Evolutionary conservation across 208 protist genomes (phyloP), one percentile per base, ranked within the genome.

Genomic region (Leishmania aethiopica): DNA sequence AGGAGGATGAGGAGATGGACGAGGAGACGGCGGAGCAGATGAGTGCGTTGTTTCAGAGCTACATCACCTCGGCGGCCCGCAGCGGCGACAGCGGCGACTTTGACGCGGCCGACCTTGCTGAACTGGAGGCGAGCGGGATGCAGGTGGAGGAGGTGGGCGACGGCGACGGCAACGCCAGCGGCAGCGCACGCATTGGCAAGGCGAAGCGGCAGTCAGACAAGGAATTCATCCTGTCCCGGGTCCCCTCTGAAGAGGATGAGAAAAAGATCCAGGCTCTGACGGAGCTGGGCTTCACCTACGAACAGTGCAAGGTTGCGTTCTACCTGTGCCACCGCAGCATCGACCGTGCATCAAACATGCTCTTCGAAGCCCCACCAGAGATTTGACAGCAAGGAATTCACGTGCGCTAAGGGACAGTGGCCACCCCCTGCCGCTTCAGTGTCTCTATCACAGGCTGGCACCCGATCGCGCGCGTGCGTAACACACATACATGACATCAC

Each of bases 331-430:
- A 90, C 69, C 91, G 95, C 62, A 96, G 93, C 78, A 79, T 97
- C 11, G 93, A 97, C 35, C 86, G 95, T 19, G 93, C 95, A 22
- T 94, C 95, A 19, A 96, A 97, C 80, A 84, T 96, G 84, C 80
- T 97, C 37, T 97, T 97, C 88, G 95, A 97, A 83, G 87, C 89
- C 37, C 92, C 95, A n/a, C 95, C 95, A 37, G 76, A 94, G 75
- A 22, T 97, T 49, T 97, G 89, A 53, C 22, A 25, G 22, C 60
- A 59, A 57, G 32, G n/a, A 11, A 78, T 28, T 74, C 6, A 37
- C 2, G 70, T n/a, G 25, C 7, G 2, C 10, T 32, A 74, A 22
- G 25, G 40, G 32, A 28, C 7, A 28, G 70, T 15, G n/a, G 28
- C 28, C 51, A 40, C 64, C 10, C 17, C 62, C 28, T 69, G 32